A percentile compares a stretch with the other conserved stretches of the same genome.
Evolutionary conservation across 2,329 filamentous ascomycete genomes (phyloP).

Genomic region (Huntiella savannae): DNA sequence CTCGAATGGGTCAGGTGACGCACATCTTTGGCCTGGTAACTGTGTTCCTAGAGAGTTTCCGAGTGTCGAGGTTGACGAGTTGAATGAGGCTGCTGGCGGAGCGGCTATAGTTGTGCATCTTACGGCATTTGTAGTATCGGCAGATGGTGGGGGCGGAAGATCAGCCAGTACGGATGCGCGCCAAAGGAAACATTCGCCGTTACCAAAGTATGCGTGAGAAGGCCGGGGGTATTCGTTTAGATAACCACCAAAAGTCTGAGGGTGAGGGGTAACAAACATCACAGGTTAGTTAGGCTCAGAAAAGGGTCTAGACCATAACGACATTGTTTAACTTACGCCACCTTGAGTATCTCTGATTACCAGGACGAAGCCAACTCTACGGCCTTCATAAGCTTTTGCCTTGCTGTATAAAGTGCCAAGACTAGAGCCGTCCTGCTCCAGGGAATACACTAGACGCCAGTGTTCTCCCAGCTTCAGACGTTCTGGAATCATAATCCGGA

Average conservation of each 20-base stretch:
- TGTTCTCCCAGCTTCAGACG: constrained; percentile 70
- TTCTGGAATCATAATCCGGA: constrained; percentile 71
- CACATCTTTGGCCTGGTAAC: constrained; percentile 9
- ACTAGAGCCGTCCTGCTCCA: constrained; percentile 82
- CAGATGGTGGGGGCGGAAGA: constrained; percentile 31
- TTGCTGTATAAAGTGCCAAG: constrained; percentile 71
- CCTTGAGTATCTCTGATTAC: constrained; percentile 63
- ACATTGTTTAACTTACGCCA: constrained; percentile 34
- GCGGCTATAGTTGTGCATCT: constrained; percentile 24
- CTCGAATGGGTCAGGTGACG: constrained; percentile 24
- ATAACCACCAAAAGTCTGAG: constrained; percentile 73
- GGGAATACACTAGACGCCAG: constrained; percentile 73
- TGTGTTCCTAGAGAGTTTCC: too few species aligned
- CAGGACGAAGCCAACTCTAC: constrained; percentile 73
- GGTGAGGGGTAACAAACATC: background rate
- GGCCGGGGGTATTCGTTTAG: constrained; percentile 76
- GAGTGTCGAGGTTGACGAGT: constrained; percentile 13
- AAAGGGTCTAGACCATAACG: too few species aligned
- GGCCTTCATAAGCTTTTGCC: constrained; percentile 45
- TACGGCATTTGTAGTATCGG: constrained; percentile 28
- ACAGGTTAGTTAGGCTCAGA: background rate
- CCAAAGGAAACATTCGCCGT: constrained; percentile 75
- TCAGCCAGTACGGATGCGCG: constrained; percentile 39
- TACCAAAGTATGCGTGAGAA: constrained; percentile 73
- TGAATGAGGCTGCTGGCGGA: constrained; percentile 13